phyloP scores from a whole-genome alignment of 441 rosid genomes.

The Raphanus hybrid region DNA sequence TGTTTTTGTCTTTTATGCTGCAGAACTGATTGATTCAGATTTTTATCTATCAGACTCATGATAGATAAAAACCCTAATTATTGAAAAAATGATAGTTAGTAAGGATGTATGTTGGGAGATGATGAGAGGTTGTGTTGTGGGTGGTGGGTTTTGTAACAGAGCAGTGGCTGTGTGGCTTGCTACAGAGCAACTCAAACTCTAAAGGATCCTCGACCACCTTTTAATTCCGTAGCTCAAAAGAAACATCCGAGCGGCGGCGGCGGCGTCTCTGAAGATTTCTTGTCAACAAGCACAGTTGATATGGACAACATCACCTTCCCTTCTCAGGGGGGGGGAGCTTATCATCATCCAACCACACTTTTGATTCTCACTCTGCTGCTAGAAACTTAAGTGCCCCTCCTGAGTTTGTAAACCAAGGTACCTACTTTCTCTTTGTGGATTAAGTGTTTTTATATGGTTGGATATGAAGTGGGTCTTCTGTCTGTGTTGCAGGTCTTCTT shows the following conservation, averaged over 20 bases:
- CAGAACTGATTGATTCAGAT: background rate
- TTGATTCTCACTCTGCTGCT: slow-evolving; percentile 54
- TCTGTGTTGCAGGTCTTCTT: slow-evolving; percentile 58
- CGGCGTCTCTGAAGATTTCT: slow-evolving; percentile 53
- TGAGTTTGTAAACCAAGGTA: slow-evolving; percentile 89
- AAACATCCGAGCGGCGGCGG: slow-evolving; percentile 44
- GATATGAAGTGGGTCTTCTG: background rate
- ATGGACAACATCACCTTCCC: slow-evolving; percentile 68
- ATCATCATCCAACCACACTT: slow-evolving; percentile 57
- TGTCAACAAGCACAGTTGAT: slow-evolving; percentile 51
- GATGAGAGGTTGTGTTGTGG: slow-evolving; percentile 20
- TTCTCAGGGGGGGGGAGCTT: slow-evolving; percentile 65
- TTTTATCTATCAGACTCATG: background rate
- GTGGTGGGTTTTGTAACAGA: background rate
- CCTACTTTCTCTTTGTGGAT: slow-evolving; percentile 20
- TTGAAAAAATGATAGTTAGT: background rate
- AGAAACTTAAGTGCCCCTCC: slow-evolving; percentile 50
- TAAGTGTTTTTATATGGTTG: background rate
- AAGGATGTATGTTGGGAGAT: slow-evolving; percentile 21
- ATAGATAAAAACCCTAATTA: slow-evolving; percentile 5
- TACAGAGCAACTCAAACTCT: slow-evolving; percentile 1
- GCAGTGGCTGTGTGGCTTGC: background rate
- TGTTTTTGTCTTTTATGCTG: background rate
- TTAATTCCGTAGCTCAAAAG: slow-evolving; percentile 37
- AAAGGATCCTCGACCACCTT: slow-evolving; percentile 42